Conservation (phyloP, 371 early-diverging fungal species). For the Smittium culicis region DNA sequence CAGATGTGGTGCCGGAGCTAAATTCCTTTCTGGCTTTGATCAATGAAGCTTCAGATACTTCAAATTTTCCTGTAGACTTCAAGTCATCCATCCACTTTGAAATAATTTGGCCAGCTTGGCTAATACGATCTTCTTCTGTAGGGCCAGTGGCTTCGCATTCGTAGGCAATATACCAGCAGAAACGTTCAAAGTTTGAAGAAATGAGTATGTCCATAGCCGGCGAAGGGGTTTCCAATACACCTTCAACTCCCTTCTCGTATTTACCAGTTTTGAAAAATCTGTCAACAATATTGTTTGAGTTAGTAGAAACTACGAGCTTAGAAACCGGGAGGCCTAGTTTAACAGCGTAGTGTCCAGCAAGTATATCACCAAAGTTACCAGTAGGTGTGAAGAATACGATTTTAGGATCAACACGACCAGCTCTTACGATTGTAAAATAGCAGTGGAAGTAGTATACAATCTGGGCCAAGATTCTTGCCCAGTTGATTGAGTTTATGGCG, state of each 20-base stretch:
- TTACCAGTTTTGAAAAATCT: slow-evolving; percentile 75
- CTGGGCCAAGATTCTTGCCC: slow-evolving; percentile 93
- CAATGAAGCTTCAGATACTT: slow-evolving; percentile 45
- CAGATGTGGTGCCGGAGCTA: slow-evolving; percentile 58
- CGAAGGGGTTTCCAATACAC: slow-evolving; percentile 67
- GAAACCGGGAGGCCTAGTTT: slow-evolving; percentile 82
- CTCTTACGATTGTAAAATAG: slow-evolving; percentile 55
- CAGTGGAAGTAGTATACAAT: slow-evolving; percentile 90
- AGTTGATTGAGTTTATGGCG: slow-evolving; percentile 97
- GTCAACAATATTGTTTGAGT: slow-evolving; percentile 91
- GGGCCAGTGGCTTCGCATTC: slow-evolving; percentile 33
- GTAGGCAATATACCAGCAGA: slow-evolving; percentile 75
- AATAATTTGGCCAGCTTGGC: slow-evolving; percentile 44
- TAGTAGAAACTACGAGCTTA: slow-evolving; percentile 77
- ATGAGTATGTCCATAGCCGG: slow-evolving; percentile 97
- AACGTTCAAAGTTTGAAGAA: slow-evolving; percentile 91
- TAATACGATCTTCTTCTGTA: slow-evolving; percentile 26
- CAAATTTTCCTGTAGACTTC: slow-evolving; percentile 52
- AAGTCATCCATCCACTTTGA: slow-evolving; percentile 68
- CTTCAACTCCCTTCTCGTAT: slow-evolving; percentile 49
- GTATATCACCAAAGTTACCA: slow-evolving; percentile 97
- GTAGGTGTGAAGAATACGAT: slow-evolving; percentile 84
- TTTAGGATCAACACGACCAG: slow-evolving; percentile 36
- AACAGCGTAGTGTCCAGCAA: slow-evolving; percentile 86
- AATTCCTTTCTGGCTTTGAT: slow-evolving; percentile 56